Evolutionary conservation across 192 early-diverging fungal species (phyloP).

Genomic region (Helicostylum pulchrum): DNA sequence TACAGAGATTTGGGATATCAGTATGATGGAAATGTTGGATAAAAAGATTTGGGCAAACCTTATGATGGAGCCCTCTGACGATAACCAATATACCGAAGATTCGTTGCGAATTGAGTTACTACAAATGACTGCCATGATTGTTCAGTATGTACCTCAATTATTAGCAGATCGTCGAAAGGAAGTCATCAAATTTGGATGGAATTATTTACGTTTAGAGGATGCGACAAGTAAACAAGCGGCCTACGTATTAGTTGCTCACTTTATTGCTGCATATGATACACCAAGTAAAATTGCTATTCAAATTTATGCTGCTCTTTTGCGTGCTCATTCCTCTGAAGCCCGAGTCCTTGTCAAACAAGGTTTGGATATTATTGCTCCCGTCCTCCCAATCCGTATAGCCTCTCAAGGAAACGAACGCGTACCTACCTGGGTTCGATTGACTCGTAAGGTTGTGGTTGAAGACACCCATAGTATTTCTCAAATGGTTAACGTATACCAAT

Average conservation of each 20-base stretch:
- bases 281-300: slow-evolving; percentile 85
- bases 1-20: slow-evolving; percentile 54
- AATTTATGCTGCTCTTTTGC: slow-evolving; percentile 82
- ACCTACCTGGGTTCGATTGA: slow-evolving; percentile 86
- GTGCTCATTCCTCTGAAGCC: slow-evolving; percentile 87
- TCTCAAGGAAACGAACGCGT: slow-evolving; percentile 35
- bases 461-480: slow-evolving; percentile 90
- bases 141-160: slow-evolving; percentile 72
- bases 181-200: slow-evolving; percentile 95
- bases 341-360: slow-evolving; percentile 89
- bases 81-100: slow-evolving; percentile 62
- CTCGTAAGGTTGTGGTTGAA: slow-evolving; percentile 85
- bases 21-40: slow-evolving; percentile 61
- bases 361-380: slow-evolving; percentile 89
- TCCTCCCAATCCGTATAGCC: slow-evolving; percentile 77
- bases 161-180: slow-evolving; percentile 80
- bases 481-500: slow-evolving; percentile 86
- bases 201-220: slow-evolving; percentile 79
- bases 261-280: slow-evolving; percentile 91
- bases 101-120: slow-evolving; percentile 81
- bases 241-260: slow-evolving; percentile 89
- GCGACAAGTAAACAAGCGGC: slow-evolving; percentile 94
- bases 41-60: slow-evolving; percentile 56
- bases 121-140: slow-evolving; percentile 86
- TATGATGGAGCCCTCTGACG: slow-evolving; percentile 47